Conservation (phyloP, 164 flowering plant genomes). For the Cinnamomum micranthum region DNA sequence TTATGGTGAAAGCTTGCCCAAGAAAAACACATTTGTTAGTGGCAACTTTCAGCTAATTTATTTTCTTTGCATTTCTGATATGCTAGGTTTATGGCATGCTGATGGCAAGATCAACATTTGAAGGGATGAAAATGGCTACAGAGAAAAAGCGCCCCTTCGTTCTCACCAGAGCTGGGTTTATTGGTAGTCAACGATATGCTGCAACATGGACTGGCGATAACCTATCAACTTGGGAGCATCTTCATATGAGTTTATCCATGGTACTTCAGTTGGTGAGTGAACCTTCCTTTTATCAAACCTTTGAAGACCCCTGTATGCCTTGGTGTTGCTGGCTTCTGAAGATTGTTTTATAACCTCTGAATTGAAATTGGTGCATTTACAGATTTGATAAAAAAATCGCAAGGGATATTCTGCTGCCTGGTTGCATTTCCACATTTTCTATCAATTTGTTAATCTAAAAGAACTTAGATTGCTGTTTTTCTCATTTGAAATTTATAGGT, state of each 20-base stretch:
- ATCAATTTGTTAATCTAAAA: background rate
- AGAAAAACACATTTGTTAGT: background rate
- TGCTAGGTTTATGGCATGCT: conserved; percentile 87
- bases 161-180: conserved; percentile 90
- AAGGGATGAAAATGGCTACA: conserved; percentile 80
- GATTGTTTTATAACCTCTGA: too few species aligned
- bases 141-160: conserved; percentile 83
- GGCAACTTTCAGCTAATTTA: background rate
- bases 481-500: background rate
- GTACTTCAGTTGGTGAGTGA: conserved; percentile 81
- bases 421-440: too few species aligned
- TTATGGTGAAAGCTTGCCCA: background rate
- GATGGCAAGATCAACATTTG: conserved; percentile 94
- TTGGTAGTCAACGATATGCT: conserved; percentile 92
- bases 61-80: background rate
- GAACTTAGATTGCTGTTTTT: background rate
- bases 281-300: background rate
- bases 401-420: too few species aligned
- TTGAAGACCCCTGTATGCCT: background rate
- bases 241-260: conserved; percentile 91
- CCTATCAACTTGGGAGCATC: conserved; percentile 89
- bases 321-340: too few species aligned
- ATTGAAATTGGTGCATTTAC: too few species aligned
- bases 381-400: too few species aligned
- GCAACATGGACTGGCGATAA: conserved; percentile 99